Conservation (phyloP, 164 flowering plant genomes). For the Akebia trifoliata region DNA sequence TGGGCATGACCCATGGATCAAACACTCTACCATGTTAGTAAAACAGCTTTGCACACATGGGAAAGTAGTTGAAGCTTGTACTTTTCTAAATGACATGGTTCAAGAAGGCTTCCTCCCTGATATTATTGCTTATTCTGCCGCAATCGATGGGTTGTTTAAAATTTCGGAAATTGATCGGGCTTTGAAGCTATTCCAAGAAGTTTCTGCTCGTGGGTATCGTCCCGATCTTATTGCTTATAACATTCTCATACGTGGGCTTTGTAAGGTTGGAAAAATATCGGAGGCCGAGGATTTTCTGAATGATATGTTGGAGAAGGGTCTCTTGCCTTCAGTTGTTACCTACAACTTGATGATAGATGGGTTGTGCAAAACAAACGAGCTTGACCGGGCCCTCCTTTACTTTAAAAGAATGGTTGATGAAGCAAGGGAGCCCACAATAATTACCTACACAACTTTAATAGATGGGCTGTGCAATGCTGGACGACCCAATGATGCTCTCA, state of each 20-base stretch:
- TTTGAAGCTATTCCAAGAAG: conserved; percentile 46
- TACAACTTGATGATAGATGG: conserved; percentile 74
- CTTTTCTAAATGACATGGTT: conserved; percentile 53
- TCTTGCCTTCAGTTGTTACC: conserved; percentile 72
- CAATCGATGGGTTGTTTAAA: conserved; percentile 51
- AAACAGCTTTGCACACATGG: conserved; percentile 49
- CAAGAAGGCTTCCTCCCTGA: conserved; percentile 60
- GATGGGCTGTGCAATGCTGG: conserved; percentile 68
- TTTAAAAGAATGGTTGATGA: conserved; percentile 50
- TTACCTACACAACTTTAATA: conserved; percentile 72
- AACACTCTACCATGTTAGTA: conserved; percentile 55
- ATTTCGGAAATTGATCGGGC: conserved; percentile 47
- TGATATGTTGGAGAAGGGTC: conserved; percentile 55
- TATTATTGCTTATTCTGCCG: conserved; percentile 65
- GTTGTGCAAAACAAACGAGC: conserved; percentile 59
- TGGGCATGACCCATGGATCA: conserved; percentile 86
- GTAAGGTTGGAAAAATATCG: conserved; percentile 46
- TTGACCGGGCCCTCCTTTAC: conserved; percentile 49
- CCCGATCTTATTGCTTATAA: conserved; percentile 85
- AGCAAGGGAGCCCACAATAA: conserved; percentile 54
- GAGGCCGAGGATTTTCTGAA: conserved; percentile 54
- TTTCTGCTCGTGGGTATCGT: conserved; percentile 43
- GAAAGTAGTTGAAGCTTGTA: conserved; percentile 49
- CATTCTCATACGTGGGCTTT: conserved; percentile 62
- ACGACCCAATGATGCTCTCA: conserved; percentile 61